Base-by-base conservation (phyloP, 306 rosid genomes). In the Cicer arietinum region DNA sequence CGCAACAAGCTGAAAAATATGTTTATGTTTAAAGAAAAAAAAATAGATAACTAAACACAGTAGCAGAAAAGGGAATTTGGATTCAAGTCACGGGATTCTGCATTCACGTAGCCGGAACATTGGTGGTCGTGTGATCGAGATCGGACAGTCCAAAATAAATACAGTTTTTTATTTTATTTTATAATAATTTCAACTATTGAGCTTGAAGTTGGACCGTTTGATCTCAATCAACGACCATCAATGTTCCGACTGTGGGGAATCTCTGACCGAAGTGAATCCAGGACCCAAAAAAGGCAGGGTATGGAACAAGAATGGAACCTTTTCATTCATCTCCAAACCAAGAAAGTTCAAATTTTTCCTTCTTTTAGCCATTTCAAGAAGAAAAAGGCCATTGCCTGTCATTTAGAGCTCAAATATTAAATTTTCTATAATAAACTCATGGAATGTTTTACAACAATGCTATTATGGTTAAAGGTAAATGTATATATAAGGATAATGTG, bases 291-390 rank as follows among this genome's bases (percentile, higher is more conserved):
- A 22, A 6, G 17, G 40, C 6, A 73, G 30, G 14, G 22, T 12
- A 44, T 54, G 47, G 16, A 22, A 13, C 45, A 59, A 25, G 67
- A 35, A 16, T 2, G 40, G 44, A 79, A 94, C 98, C 97, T 89
- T 94, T 85, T 88, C 88, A 83, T 94, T 90, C 4, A 90, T 91
- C 91, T 94, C 98, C 80, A 94, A 74, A 79, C 98, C 96, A 54
- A 94, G 93, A 88, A 90, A 90, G 85, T 94, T 94, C 79, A 84
- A 80, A 79, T 90, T 88, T 66, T 79, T 81, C 84, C 89, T 88
- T 85, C 84, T 86, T 68, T 79, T 88, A 46, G 96, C 90, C 98
- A 91, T 91, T 83, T 90, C 93, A 13, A 83, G 76, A 78, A 94
- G 96, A 85, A 91, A 91, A 77, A 88, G 67, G 5, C 97, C 97